These are phyloP conservation scores for Zygotorulaspora chibaensis DNA, from an alignment of 805 yeast genomes.

Conservation along the genomic window DNA sequence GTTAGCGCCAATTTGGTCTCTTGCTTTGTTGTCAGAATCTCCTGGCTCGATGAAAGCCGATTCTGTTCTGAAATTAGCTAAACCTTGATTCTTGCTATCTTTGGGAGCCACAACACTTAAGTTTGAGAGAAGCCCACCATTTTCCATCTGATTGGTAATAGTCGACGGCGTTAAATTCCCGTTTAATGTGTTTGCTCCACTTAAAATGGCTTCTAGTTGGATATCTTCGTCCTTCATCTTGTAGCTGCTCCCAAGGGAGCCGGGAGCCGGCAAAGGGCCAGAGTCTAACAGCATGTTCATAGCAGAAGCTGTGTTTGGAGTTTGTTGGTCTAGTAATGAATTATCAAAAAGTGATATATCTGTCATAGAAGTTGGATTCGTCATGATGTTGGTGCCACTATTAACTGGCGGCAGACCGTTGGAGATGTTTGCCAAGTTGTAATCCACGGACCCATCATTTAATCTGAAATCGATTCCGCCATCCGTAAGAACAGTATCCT, in stretches of 20 bases:
- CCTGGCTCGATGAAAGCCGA: too few relatives aligned
- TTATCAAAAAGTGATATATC: slow-evolving; percentile 16
- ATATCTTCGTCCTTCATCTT: background rate
- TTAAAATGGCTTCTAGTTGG: background rate
- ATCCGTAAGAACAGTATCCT: background rate
- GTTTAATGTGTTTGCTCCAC: background rate
- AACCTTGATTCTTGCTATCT: background rate
- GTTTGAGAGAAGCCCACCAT: background rate
- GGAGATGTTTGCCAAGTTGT: background rate
- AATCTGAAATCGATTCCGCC: slow-evolving; percentile 3
- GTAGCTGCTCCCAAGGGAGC: background rate
- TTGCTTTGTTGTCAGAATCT: background rate
- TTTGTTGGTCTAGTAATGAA: slow-evolving; percentile 12
- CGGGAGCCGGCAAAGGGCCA: background rate
- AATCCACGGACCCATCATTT: slow-evolving; percentile 7
- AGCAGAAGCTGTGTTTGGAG: slow-evolving; percentile 3
- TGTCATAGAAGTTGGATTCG: slow-evolving; percentile 9
- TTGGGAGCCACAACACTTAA: background rate
- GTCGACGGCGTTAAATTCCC: background rate
- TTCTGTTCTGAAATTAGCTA: too few relatives aligned
- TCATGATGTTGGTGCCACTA: background rate
- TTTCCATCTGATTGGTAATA: background rate
- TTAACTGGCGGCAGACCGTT: background rate
- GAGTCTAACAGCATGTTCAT: slow-evolving; percentile 1
- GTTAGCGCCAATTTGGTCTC: slow-evolving; percentile 1